Conservation (phyloP, 2,329 filamentous ascomycete genomes). For the Periconia sp. region DNA sequence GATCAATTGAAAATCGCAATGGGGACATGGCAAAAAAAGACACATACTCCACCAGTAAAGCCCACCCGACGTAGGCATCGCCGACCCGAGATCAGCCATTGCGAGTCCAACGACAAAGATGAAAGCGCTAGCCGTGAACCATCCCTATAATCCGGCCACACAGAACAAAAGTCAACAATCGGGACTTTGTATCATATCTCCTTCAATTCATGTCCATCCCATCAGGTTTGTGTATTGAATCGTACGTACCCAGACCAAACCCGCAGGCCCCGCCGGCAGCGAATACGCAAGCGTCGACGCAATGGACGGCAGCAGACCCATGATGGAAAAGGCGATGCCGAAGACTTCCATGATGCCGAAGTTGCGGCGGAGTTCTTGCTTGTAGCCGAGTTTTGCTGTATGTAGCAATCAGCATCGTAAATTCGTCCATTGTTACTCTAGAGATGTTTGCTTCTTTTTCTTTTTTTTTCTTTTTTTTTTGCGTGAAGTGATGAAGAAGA, state of each 20-base stretch:
- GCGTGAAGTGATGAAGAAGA: background rate
- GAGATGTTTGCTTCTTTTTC: no score
- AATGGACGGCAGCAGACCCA: conserved; percentile 64
- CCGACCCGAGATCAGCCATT: conserved; percentile 50
- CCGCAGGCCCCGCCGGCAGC: conserved; percentile 60
- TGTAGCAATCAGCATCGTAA: background rate
- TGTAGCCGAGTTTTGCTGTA: conserved; percentile 44
- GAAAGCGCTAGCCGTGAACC: conserved; percentile 60
- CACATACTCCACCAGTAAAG: conserved; percentile 56
- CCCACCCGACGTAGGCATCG: conserved; percentile 62
- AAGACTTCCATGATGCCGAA: conserved; percentile 66
- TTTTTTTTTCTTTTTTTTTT: no score
- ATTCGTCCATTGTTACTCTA: no score
- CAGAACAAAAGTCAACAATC: no score
- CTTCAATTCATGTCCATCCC: no score
- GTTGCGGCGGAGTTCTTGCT: conserved; percentile 63
- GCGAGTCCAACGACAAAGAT: conserved; percentile 63
- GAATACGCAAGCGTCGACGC: conserved; percentile 62
- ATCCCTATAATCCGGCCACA: conserved; percentile 42
- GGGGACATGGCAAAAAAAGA: conserved; percentile 29
- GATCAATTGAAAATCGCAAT: no score
- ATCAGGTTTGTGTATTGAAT: background rate
- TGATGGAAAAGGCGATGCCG: conserved; percentile 53
- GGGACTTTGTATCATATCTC: background rate
- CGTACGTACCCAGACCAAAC: conserved; percentile 59